phyloP scores from a whole-genome alignment of 2,329 filamentous ascomycete genomes.

The Chaetomium globosum region DNA sequence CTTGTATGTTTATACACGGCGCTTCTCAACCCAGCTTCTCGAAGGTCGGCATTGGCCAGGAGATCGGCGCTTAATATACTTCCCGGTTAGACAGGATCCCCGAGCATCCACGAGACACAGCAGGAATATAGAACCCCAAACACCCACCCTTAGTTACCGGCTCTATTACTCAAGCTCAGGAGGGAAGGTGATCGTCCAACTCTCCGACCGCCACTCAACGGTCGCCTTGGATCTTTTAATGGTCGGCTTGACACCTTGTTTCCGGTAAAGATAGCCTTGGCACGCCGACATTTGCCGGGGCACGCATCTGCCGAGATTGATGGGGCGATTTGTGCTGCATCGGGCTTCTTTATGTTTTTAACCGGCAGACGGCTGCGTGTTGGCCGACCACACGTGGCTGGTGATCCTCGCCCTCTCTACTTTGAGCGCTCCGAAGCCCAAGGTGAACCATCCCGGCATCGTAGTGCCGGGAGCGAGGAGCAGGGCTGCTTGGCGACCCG shows the following conservation, averaged over 20 bases:
- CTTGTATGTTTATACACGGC: constrained; percentile 14
- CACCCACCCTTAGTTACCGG: neutral
- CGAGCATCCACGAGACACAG: constrained; percentile 8
- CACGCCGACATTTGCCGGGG: constrained; percentile 21
- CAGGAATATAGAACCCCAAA: neutral
- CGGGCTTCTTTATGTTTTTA: constrained; percentile 16
- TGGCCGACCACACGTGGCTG: constrained; percentile 8
- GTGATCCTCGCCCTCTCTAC: neutral
- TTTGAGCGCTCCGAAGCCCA: neutral
- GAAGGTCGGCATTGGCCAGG: constrained; percentile 19
- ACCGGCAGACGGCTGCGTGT: constrained; percentile 14
- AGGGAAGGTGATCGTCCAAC: constrained; percentile 8
- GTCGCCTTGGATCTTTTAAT: neutral
- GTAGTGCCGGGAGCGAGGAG: neutral
- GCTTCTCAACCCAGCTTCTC: constrained; percentile 6
- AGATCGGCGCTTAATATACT: constrained; percentile 9
- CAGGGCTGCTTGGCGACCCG: constrained; percentile 4
- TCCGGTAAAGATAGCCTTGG: constrained; percentile 15
- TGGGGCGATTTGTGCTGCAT: constrained; percentile 18
- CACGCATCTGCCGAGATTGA: constrained; percentile 27
- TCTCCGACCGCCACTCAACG: constrained; percentile 8
- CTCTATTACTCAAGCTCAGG: neutral
- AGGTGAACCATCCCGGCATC: neutral
- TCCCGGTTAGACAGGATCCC: neutral
- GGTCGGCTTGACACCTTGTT: neutral